phyloP scores from a whole-genome alignment of 495 filamentous ascomycete species.

The Aspergillus affinis region DNA sequence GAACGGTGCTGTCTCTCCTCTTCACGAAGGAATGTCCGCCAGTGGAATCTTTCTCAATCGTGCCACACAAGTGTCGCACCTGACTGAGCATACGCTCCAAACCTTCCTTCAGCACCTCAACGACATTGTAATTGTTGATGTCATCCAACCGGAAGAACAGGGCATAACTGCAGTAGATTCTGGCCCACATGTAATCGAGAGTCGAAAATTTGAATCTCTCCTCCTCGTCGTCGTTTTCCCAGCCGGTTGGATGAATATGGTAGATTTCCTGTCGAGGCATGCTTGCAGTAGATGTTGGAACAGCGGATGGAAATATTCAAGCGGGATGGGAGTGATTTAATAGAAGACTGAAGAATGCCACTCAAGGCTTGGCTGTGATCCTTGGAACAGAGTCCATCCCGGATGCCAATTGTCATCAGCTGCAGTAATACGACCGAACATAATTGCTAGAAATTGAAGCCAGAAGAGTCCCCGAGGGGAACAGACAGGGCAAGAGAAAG shows the following conservation, averaged over 20 bases:
- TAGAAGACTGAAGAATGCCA: no score
- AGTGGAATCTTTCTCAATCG: conserved; percentile 34
- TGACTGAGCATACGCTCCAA: conserved; percentile 41
- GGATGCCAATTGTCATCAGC: no score
- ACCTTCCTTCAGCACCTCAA: conserved; percentile 26
- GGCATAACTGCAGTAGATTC: conserved; percentile 24
- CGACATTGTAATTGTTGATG: conserved; percentile 20
- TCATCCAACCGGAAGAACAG: conserved; percentile 39
- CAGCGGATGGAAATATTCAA: not conserved
- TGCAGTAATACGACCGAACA: no score
- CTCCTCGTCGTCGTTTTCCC: conserved; percentile 17
- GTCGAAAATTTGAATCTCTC: conserved; percentile 23
- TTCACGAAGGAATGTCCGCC: conserved; percentile 41
- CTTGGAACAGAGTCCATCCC: no score
- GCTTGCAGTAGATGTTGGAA: conserved; percentile 5
- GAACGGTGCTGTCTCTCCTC: conserved; percentile 36
- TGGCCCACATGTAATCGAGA: conserved; percentile 16
- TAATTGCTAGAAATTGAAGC: no score
- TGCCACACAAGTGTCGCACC: conserved; percentile 41
- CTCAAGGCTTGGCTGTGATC: no score
- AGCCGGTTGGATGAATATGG: conserved; percentile 17
- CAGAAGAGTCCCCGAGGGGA: no score
- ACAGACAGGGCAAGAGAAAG: no score
- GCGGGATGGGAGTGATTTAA: no score
- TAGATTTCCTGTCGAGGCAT: conserved; percentile 14